Conservation (phyloP, 352 stramenopile genomes). For the Globisporangium lucens region DNA sequence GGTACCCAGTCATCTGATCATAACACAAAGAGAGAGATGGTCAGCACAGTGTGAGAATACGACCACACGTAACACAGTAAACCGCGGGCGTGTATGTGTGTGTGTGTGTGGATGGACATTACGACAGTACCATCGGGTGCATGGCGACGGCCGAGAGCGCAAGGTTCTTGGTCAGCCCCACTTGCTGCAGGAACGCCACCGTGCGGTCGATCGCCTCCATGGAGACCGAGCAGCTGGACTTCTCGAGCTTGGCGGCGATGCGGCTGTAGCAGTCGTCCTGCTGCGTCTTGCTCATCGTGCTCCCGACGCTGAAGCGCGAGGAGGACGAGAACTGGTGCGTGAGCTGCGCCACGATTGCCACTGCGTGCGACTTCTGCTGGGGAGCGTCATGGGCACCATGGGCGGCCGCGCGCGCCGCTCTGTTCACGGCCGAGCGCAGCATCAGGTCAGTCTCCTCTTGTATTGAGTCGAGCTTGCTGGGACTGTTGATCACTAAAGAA, state of each 20-base stretch:
- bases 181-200: slow-evolving; percentile 26
- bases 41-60: neutral
- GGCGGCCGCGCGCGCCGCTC: neutral
- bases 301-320: neutral
- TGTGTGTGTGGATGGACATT: neutral
- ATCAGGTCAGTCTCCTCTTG: neutral
- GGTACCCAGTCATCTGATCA: slow-evolving; percentile 28
- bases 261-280: slow-evolving; percentile 30
- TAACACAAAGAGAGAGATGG: neutral
- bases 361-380: neutral
- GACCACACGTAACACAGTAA: neutral
- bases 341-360: neutral
- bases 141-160: slow-evolving; percentile 31
- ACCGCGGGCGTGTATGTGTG: neutral
- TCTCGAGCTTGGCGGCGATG: slow-evolving; percentile 34
- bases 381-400: neutral
- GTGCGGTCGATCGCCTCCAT: slow-evolving; percentile 28
- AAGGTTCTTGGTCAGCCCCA: slow-evolving; percentile 28
- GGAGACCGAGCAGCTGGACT: slow-evolving; percentile 14
- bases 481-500: neutral
- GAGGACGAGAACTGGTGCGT: neutral
- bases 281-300: slow-evolving; percentile 16
- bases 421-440: neutral
- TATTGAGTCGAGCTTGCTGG: neutral
- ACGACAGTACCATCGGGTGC: slow-evolving; percentile 29